Evolutionary conservation across 2,329 filamentous ascomycete species (phyloP).

Genomic region (Penicillium sp.): DNA sequence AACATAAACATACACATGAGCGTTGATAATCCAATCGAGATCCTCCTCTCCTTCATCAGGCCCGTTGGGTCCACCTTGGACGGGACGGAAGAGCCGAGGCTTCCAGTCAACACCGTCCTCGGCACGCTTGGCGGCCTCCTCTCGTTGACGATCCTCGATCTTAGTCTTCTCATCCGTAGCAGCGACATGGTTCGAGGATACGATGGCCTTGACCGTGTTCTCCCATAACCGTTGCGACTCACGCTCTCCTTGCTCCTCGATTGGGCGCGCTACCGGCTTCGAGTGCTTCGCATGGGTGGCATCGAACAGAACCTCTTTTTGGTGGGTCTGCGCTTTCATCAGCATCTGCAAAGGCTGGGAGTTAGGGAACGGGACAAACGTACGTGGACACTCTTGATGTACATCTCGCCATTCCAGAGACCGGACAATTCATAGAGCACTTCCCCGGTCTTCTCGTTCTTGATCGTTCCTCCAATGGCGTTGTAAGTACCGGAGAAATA

Average conservation of each 20-base stretch:
- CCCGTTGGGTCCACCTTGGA: slow-evolving; percentile 68
- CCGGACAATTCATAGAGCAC: slow-evolving; percentile 88
- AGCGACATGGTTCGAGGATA: slow-evolving; percentile 77
- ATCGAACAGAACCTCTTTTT: slow-evolving; percentile 87
- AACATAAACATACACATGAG: slow-evolving; percentile 67
- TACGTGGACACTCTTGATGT: slow-evolving; percentile 73
- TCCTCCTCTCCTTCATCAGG: slow-evolving; percentile 80
- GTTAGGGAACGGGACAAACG: not conserved
- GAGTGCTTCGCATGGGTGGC: slow-evolving; percentile 75
- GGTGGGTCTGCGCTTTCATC: slow-evolving; percentile 64
- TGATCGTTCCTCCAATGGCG: slow-evolving; percentile 87
- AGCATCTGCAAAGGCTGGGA: not conserved
- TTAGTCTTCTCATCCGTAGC: slow-evolving; percentile 96
- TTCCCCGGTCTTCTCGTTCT: slow-evolving; percentile 81
- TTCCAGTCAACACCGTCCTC: slow-evolving; percentile 83
- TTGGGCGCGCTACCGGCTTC: slow-evolving; percentile 68
- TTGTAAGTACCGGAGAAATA: slow-evolving; percentile 97
- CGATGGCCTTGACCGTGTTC: slow-evolving; percentile 76
- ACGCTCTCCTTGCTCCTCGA: slow-evolving; percentile 82
- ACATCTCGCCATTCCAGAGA: slow-evolving; percentile 93
- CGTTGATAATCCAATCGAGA: slow-evolving; percentile 92
- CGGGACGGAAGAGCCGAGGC: slow-evolving; percentile 76
- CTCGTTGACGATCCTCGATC: slow-evolving; percentile 87
- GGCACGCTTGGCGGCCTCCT: slow-evolving; percentile 76
- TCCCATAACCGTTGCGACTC: slow-evolving; percentile 90